phyloP scores from a whole-genome alignment of 164 flowering plant genomes.

The Brasenia schreberi region DNA sequence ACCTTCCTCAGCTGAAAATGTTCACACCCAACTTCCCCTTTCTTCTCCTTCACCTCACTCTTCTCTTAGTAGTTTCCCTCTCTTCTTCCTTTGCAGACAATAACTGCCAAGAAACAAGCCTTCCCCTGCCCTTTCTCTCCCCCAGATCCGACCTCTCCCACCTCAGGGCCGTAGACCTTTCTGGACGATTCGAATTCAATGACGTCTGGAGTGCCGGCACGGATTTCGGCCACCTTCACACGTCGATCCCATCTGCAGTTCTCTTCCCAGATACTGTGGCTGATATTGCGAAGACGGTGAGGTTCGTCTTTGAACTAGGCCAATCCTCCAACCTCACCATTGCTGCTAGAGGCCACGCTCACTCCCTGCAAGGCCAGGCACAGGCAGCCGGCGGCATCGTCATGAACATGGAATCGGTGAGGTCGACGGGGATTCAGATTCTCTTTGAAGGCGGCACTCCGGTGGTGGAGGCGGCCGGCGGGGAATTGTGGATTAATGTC shows the following conservation, averaged over 20 bases:
- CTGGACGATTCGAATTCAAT: constrained; percentile 37
- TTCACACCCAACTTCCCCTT: neutral
- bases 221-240: constrained; percentile 67
- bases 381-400: constrained; percentile 59
- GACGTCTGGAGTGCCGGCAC: constrained; percentile 40
- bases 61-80: neutral
- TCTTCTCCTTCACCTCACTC: neutral
- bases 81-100: neutral
- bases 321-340: constrained; percentile 41
- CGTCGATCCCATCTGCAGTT: constrained; percentile 46
- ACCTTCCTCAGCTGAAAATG: neutral
- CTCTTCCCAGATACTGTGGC: constrained; percentile 53
- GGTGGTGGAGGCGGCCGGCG: constrained; percentile 74
- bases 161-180: constrained; percentile 17
- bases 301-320: constrained; percentile 42
- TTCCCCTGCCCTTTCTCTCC: constrained; percentile 18
- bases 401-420: constrained; percentile 62
- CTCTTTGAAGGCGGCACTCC: constrained; percentile 33
- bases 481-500: constrained; percentile 76
- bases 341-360: constrained; percentile 91
- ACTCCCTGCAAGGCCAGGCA: constrained; percentile 84
- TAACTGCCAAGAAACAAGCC: constrained; percentile 2
- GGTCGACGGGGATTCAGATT: constrained; percentile 18
- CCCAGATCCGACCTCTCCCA: constrained; percentile 12
- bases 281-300: constrained; percentile 46